phyloP scores from a whole-genome alignment of 768 basidiomycete genomes.

The Rubroboletus pulcherrimus region DNA sequence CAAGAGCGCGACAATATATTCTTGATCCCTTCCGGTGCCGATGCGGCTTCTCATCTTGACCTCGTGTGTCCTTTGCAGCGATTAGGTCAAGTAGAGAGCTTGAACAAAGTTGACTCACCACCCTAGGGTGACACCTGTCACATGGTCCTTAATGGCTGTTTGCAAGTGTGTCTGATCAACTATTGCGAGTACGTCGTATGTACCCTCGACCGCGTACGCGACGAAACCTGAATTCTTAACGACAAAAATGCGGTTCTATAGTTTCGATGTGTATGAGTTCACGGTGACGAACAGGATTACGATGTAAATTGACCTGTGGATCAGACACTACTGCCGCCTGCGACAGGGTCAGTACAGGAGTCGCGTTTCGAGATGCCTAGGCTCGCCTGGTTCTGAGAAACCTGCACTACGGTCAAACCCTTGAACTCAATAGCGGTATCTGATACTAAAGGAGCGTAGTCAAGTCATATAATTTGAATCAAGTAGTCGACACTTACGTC shows the following conservation, averaged over 20 bases:
- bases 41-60: conserved; percentile 70
- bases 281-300: neutral
- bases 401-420: conserved; percentile 81
- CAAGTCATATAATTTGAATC: neutral
- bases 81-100: neutral
- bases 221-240: conserved; percentile 78
- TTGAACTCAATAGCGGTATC: conserved; percentile 80
- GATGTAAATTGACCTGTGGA: conserved; percentile 41
- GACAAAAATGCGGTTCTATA: conserved; percentile 69
- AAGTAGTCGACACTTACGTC: conserved; percentile 42
- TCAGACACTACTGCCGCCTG: conserved; percentile 71
- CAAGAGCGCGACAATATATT: conserved; percentile 80
- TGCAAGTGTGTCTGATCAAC: conserved; percentile 82
- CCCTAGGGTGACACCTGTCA: conserved; percentile 63
- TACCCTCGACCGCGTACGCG: conserved; percentile 71
- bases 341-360: neutral
- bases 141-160: conserved; percentile 51
- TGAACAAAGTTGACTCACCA: conserved; percentile 30
- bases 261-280: neutral
- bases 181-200: conserved; percentile 73
- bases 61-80: conserved; percentile 52
- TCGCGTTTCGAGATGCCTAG: neutral
- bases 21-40: conserved; percentile 41
- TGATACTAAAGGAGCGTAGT: conserved; percentile 47
- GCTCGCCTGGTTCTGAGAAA: conserved; percentile 71